Base-by-base conservation (phyloP, 108 stramenopile genomes). In the Pseudonitzschia delicatissima region DNA sequence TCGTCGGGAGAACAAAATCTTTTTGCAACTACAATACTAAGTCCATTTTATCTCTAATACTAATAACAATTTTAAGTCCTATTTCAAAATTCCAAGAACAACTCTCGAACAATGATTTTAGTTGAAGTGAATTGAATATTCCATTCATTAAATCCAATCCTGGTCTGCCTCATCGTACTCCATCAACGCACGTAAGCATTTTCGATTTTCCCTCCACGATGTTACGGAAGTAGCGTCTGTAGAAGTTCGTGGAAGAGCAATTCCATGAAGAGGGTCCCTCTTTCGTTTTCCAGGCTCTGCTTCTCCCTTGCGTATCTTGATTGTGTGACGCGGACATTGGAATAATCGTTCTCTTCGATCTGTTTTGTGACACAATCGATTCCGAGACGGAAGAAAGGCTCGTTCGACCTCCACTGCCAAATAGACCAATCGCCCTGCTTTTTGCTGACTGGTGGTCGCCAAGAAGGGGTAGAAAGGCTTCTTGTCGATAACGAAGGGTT, bases 121-220 rank as follows among this genome's bases (percentile, higher is more conserved):
- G n/a, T n/a, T n/a, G n/a, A n/a, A n/a, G n/a, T n/a, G n/a, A n/a
- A n/a, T n/a, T n/a, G n/a, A 15, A 42, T 42, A 25, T 23, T 51
- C 20, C 20, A n/a, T n/a, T n/a, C n/a, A n/a, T n/a, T n/a, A 72
- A 4, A 67, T 32, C 73, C 73, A 74, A 33, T 74, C 73, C 62
- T 74, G 73, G 49, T 74, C 73, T 27, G 66, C 66, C 60, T 74
- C 73, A 42, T 74, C 73, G 42, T 74, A 74, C 20, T 34, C 28
- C 73, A 74, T 67, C 37, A 74, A 58, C 5, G 73, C 73, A 21
- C 48, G 66, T 20, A 67, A 48, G 31, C 23, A 47, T 26, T 58
- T 42, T 49, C 59, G 60, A 6, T 62, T 33, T 44, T 73, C 72
- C 45, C 58, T 49, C 35, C 45, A 57, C 2, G 72, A 65, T 3